These are phyloP conservation scores for Sanghuangporus baumii DNA, from an alignment of 1,284 basidiomycete species.

Conservation along the genomic window DNA sequence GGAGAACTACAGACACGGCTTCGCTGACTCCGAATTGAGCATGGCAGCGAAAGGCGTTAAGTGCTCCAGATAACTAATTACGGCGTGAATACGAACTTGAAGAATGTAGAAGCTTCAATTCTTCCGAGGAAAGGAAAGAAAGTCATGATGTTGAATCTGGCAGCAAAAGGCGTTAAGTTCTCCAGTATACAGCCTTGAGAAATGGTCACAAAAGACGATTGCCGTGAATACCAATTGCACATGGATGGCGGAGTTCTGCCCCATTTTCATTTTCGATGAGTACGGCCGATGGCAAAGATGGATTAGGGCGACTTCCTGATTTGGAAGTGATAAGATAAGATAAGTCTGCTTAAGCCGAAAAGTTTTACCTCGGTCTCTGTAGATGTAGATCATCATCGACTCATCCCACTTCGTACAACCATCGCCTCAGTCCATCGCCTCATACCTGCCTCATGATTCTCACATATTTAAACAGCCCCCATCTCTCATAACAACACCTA, in stretches of 20 bases:
- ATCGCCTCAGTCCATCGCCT: neutral
- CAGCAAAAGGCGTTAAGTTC: neutral
- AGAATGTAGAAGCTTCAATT: neutral
- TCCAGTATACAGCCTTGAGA: neutral
- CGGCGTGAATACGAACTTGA: neutral
- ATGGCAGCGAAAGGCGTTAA: neutral
- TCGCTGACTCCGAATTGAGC: neutral
- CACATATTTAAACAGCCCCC: slow-evolving; percentile 1
- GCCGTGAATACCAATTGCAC: neutral
- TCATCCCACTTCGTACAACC: neutral
- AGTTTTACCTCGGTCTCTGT: neutral
- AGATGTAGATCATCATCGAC: neutral
- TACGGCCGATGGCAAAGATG: neutral
- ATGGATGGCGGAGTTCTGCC: neutral
- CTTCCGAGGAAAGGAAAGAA: neutral
- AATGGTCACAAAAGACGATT: neutral
- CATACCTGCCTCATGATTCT: slow-evolving; percentile 15
- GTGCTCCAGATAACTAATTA: neutral
- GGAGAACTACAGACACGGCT: neutral
- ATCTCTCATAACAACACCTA: neutral
- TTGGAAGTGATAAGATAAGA: neutral
- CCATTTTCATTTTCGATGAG: neutral
- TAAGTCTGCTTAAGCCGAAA: neutral
- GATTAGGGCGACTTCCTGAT: neutral
- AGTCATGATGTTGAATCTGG: neutral